Evolutionary conservation across 164 flowering plant species (phyloP), one percentile per base, ranked within the genome.

Genomic region (Tinospora cordifolia): DNA sequence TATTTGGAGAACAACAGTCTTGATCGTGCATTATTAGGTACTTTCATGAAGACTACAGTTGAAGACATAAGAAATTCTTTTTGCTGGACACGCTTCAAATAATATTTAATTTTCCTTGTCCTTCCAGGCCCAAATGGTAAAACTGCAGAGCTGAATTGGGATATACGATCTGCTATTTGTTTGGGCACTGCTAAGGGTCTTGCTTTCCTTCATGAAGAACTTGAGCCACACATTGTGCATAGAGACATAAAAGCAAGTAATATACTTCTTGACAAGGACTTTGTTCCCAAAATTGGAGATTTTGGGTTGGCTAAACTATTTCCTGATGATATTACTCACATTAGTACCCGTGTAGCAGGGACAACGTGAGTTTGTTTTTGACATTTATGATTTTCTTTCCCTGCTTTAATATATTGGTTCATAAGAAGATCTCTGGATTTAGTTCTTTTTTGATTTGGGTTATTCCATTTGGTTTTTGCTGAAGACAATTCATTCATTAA

Each of bases 241-340:
- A 81, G 98, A 76, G 97, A 91, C 81, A 87, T 93, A 72, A 91
- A 93, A 81, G 92, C 96, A 41, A 90, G 93, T 75, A 93, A 93
- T 76, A 77, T 93, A 76, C 98, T 91, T 72, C 91, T 93, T 27
- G 92, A 85, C 79, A 78, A 78, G 75, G 83, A 90, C 47, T 83
- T 86, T 41, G 74, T 69, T 38, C 92, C 98, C 1, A 93, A 93
- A 78, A 93, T 91, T 66, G 97, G 97, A 65, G 98, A 93, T 75
- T 93, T 93, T 79, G 98, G 97, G 69, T 77, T 93, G 85, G 98
- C 98, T 30, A 93, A 91, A 75, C 88, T 93, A 24, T 93, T 93
- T 69, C 98, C 98, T 7, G 95, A 93, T 71, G 72, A 88, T 64
- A 88, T 93, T 60, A 89, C 93, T 75, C 98, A 93, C 78, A 91